Percentiles rank a stretch among this genome's conserved stretches.
Conservation (phyloP, 371 early-diverging fungal species). For the Mucor circinelloides region DNA sequence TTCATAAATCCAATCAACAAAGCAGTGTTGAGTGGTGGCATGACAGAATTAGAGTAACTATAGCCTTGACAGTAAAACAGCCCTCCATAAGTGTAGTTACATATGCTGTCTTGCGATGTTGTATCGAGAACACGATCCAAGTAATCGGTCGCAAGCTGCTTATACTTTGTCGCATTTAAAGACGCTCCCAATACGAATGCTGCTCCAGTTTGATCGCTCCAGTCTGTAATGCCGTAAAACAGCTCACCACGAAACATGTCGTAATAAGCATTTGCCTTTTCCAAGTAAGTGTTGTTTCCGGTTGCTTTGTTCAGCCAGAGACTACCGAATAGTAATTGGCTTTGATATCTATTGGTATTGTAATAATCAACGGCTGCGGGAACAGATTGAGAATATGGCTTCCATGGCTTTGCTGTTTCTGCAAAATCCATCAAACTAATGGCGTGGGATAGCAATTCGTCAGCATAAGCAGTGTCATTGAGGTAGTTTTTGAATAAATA, state of each 20-base stretch:
- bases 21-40: constrained; percentile 29
- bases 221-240: constrained; percentile 28
- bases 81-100: constrained; percentile 47
- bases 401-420: constrained; percentile 41
- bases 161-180: constrained; percentile 21
- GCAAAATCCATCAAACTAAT: constrained; percentile 47
- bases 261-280: constrained; percentile 24
- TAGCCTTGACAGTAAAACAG: constrained; percentile 45
- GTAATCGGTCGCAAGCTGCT: constrained; percentile 19
- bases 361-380: constrained; percentile 50
- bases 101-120: constrained; percentile 24
- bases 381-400: constrained; percentile 45
- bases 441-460: constrained; percentile 28
- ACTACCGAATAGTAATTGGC: constrained; percentile 57
- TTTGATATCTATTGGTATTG: constrained; percentile 45
- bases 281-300: constrained; percentile 35
- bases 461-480: constrained; percentile 44
- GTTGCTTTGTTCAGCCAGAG: constrained; percentile 62
- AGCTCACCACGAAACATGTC: constrained; percentile 16
- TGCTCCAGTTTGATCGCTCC: constrained; percentile 46
- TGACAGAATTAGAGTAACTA: constrained; percentile 41
- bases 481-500: constrained; percentile 48
- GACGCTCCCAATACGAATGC: constrained; percentile 43
- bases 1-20: constrained; percentile 23
- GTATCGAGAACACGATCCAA: constrained; percentile 24